Evolutionary conservation across 108 stramenopile genomes (phyloP), one percentile per base, ranked within the genome.

Genomic region (Craspedostauros australis): DNA sequence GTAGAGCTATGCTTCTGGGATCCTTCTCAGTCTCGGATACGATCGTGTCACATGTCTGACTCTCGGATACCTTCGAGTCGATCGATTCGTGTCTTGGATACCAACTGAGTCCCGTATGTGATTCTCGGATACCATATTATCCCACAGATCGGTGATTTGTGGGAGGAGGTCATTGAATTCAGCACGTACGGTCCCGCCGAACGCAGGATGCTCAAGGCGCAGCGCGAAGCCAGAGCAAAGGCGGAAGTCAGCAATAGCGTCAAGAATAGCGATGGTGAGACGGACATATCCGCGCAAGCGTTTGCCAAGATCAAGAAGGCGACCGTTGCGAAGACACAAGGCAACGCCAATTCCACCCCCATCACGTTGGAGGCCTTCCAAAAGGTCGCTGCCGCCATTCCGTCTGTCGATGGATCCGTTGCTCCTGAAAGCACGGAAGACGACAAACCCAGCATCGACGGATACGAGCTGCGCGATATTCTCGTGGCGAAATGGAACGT

Each of bases 131-230:
- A n/a, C n/a, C n/a, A n/a, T n/a, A n/a, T n/a, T n/a, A 46, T 5
- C 3, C 20, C 20, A 4, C 39, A 39, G 4, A 39, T 52, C 19
- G 37, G 21, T 14, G 50, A 53, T 39, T 27, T 61, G 11, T 68
- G 58, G 59, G 59, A 68, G 15, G 66, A 68, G 29, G 27, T 68
- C 1, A 68, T 68, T 28, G 66, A 68, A 19, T 28, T 68, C 25
- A 42, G 39, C 26, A 68, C 66, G 43, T 54, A 54, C 15, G 66
- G 66, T 4, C 66, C 66, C 29, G 26, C 39, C 5, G 66, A 68
- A 60, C 33, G 66, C 44, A 41, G 37, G 40, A 9, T 68, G 6
- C 31, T 60, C 29, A 57, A 56, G 28, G 52, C 16, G 46, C 25
- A 28, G 20, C 28, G 64, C 52, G 39, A 60, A 15, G 19, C 16